Base-by-base conservation (phyloP, 495 filamentous ascomycete genomes). In the Hypomontagnella submonticulosa region DNA sequence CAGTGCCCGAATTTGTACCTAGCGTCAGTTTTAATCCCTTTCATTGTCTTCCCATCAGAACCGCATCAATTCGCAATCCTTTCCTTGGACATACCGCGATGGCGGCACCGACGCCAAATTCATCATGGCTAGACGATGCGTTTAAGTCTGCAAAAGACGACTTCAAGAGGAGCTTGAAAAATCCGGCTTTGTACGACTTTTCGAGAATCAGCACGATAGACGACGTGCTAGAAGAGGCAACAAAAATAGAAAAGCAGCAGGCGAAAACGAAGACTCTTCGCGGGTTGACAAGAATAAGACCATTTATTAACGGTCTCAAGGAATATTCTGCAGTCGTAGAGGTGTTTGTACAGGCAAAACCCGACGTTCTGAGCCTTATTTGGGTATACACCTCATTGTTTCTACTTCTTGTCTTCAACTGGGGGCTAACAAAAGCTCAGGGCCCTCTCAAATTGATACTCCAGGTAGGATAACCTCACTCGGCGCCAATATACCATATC, bases 381-480 rank as follows among this genome's bases (percentile, higher is more conserved):
- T 64, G 61, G 61, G 61, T 64, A 64, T 16, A n/a, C 30, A 19
- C 13, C 9, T 19, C 5, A 53, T 9, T 44, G 3, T 18, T 37
- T 32, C 11, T 13, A 10, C 7, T 7, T 16, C 20, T 42, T 18
- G 12, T 19, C 9, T 4, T 11, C 7, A 9, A 10, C 13, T 44
- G 23, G 36, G 32, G 30, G 47, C 40, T 64, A 37, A 64, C n/a
- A 15, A 20, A 12, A 32, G n/a, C 10, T 18, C 32, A 64, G 61
- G 61, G 61, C 2, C 54, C 61, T 1, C 53, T 64, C 38, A 64
- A 64, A 33, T 47, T 64, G 32, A 58, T 64, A 43, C 61, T 64
- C 13, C 61, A 64, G 34, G 61, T 64, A 18, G 34, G 32, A 46
- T 47, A 10, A 4, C 33, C 0, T 12, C 38, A 23, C 16, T 53